These are phyloP conservation scores for Thalassiosira mediterranea DNA, from an alignment of 352 stramenopile species.

Conservation along the genomic window DNA sequence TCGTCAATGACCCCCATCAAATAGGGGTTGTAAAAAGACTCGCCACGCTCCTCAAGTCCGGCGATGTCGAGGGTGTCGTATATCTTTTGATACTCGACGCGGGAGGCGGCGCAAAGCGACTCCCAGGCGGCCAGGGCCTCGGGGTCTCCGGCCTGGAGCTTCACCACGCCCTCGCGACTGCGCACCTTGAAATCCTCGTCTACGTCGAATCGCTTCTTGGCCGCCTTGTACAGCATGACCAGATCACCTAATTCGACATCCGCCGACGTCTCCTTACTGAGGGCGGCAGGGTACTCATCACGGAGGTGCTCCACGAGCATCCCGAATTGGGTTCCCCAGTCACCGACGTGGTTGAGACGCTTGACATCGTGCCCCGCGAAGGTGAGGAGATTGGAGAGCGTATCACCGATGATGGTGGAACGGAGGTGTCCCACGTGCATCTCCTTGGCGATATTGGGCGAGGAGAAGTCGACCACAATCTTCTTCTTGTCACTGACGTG, in stretches of 20 bases:
- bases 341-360: constrained; percentile 91
- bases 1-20: constrained; percentile 91
- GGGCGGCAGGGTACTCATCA: constrained; percentile 96
- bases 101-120: constrained; percentile 87
- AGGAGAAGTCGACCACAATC: constrained; percentile 91
- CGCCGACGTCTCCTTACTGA: constrained; percentile 89
- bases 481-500: too few relatives aligned
- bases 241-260: constrained; percentile 96
- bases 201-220: constrained; percentile 93
- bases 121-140: constrained; percentile 87
- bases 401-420: constrained; percentile 92
- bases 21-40: constrained; percentile 93
- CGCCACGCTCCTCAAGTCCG: constrained; percentile 87
- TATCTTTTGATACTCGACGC: constrained; percentile 90
- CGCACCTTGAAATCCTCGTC: constrained; percentile 95
- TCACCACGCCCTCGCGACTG: constrained; percentile 96
- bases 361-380: constrained; percentile 87
- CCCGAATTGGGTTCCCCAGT: constrained; percentile 98
- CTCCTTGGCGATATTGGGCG: constrained; percentile 95
- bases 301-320: constrained; percentile 99
- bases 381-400: constrained; percentile 89
- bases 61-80: constrained; percentile 89
- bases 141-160: constrained; percentile 91
- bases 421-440: constrained; percentile 94
- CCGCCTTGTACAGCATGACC: constrained; percentile 91